Conservation (phyloP, 23 red algal species). For the Gracilaria caudata region DNA sequence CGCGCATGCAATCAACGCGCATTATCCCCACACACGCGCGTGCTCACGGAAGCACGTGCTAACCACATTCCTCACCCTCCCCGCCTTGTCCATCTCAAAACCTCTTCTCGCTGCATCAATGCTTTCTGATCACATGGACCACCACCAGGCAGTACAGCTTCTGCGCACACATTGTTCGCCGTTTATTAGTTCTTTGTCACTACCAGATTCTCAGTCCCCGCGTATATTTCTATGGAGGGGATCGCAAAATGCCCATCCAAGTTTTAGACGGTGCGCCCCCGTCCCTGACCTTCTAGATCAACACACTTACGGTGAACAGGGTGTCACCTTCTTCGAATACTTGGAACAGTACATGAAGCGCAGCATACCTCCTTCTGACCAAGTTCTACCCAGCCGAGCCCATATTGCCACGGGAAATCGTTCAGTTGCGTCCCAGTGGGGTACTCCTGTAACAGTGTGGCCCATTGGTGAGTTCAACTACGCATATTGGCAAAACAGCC, state of each 20-base stretch:
- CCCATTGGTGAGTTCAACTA: slow-evolving; percentile 21
- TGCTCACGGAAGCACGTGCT: not conserved
- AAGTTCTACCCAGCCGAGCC: slow-evolving; percentile 13
- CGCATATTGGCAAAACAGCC: not conserved
- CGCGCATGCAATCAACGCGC: not conserved
- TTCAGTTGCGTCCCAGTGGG: slow-evolving; percentile 27
- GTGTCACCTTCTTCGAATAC: slow-evolving; percentile 13
- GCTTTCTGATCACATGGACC: not conserved
- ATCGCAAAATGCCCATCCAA: not conserved
- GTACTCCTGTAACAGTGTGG: slow-evolving; percentile 32
- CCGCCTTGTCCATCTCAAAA: not conserved
- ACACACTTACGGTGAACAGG: slow-evolving; percentile 25
- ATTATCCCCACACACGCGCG: not conserved
- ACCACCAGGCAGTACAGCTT: not conserved
- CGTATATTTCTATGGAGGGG: not conserved
- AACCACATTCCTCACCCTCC: not conserved
- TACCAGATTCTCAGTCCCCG: not conserved
- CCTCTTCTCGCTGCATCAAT: not conserved
- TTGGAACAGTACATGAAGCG: slow-evolving; percentile 29
- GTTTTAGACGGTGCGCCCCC: not conserved
- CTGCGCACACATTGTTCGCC: not conserved
- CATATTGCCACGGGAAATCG: slow-evolving; percentile 34
- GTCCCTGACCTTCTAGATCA: slow-evolving; percentile 10
- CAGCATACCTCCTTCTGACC: not conserved
- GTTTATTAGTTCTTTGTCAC: not conserved